Evolutionary conservation across 2,329 filamentous ascomycete genomes (phyloP).

Genomic region (Pestalotiopsis sp.): DNA sequence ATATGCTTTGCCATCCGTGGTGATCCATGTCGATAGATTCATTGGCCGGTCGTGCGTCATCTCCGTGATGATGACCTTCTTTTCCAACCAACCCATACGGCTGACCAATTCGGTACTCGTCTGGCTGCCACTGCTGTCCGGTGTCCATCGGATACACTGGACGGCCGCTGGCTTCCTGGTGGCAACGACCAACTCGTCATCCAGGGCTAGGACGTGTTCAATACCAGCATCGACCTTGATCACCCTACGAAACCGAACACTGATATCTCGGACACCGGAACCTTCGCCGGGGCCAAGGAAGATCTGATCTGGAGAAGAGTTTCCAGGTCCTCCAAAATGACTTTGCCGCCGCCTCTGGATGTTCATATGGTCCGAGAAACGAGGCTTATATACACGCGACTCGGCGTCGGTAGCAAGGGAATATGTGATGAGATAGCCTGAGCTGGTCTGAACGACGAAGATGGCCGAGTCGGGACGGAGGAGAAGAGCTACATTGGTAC

Average conservation of each 20-base stretch:
- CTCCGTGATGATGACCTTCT: constrained; percentile 73
- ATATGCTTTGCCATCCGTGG: constrained; percentile 83
- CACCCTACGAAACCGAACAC: constrained; percentile 92
- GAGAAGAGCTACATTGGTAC: constrained; percentile 79
- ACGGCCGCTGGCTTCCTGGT: constrained; percentile 91
- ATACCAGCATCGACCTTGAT: constrained; percentile 98
- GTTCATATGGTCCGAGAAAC: constrained; percentile 70
- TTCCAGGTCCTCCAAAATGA: constrained; percentile 58
- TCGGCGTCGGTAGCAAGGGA: constrained; percentile 83
- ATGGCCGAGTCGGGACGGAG: constrained; percentile 91
- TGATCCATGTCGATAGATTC: constrained; percentile 93
- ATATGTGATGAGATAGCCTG: constrained; percentile 92
- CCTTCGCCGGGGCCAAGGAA: constrained; percentile 81
- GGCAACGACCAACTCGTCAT: constrained; percentile 90
- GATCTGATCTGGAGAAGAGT: constrained; percentile 60
- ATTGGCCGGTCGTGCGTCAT: constrained; percentile 96
- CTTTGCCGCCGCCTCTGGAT: constrained; percentile 64
- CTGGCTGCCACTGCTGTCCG: constrained; percentile 78
- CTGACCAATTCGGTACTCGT: constrained; percentile 89
- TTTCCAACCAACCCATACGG: constrained; percentile 83
- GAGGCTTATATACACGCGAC: constrained; percentile 81
- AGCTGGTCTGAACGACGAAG: constrained; percentile 82
- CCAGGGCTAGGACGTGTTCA: constrained; percentile 80
- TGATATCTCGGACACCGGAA: constrained; percentile 80
- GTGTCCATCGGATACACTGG: constrained; percentile 94